These are phyloP conservation scores for Mycena amicta DNA, from an alignment of 768 basidiomycete species.

Conservation along the genomic window DNA sequence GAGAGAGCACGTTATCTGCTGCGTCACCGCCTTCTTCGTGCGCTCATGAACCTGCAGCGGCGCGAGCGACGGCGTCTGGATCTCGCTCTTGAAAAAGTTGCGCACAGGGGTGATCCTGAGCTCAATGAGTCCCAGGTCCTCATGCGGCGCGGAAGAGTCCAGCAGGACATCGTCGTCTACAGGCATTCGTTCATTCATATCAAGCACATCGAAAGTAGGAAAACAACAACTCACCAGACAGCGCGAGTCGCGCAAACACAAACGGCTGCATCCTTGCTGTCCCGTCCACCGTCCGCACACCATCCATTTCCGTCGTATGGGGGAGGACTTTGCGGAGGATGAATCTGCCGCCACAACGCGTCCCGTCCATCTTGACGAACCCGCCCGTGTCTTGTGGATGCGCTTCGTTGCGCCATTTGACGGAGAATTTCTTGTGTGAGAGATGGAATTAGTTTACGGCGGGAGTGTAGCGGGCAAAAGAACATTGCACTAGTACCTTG, in stretches of 20 bases:
- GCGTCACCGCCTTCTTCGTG: constrained; percentile 16
- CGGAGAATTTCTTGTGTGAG: neutral
- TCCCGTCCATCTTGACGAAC: neutral
- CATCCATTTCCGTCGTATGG: neutral
- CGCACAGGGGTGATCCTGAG: constrained; percentile 2
- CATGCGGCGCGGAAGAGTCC: neutral
- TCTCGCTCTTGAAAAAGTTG: neutral
- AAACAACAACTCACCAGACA: constrained; percentile 5
- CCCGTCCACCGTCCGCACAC: neutral
- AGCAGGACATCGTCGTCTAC: constrained; percentile 14
- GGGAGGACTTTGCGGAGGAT: neutral
- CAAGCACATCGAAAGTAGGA: neutral
- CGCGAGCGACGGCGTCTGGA: neutral
- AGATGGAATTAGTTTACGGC: neutral
- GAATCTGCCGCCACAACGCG: neutral
- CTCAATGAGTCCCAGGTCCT: constrained; percentile 12
- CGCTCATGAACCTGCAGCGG: constrained; percentile 13
- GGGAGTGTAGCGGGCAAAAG: neutral
- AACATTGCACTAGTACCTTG: neutral
- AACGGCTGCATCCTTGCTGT: constrained; percentile 2
- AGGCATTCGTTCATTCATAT: too few species aligned
- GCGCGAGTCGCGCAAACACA: constrained; percentile 7
- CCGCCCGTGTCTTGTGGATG: neutral
- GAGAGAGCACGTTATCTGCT: constrained; percentile 14
- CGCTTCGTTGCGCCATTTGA: neutral